Evolutionary conservation across 2,329 filamentous ascomycete genomes (phyloP), one percentile per base, ranked within the genome.

Genomic region (Chrysoporthe cubensis): DNA sequence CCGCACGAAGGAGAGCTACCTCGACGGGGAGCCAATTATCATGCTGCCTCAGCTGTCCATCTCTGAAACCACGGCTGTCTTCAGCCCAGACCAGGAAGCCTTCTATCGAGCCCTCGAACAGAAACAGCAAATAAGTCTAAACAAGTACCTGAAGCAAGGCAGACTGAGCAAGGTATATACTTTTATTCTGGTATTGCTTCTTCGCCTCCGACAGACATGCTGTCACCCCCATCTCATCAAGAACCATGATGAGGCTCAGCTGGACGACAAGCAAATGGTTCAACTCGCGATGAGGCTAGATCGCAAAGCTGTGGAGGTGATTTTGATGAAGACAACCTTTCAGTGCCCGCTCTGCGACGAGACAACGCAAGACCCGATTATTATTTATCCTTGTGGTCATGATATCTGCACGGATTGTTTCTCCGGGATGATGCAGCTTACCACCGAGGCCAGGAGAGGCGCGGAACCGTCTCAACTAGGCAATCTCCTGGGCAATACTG

Each of bases 21-120:
- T 96, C 62, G 90, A 96, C 74, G 93, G 92, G 3, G 85, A 90
- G 71, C 91, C 91, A 0, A 91, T 94, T 65, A 81, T 93, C 54
- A 80, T 82, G 42, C 81, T 94, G 4, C 90, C 90, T 0, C 82
- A 85, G 13, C 90, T 91, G 72, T 82, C 82, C 4, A 87, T 87
- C 5, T 82, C 86, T 60, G 78, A 86, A 40, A 81, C 87, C 3
- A 83, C 90, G 72, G 88, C 89, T 2, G 80, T 85, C 11, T 92
- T 94, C 75, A 84, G 82, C 65, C 80, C 87, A 3, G 89, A 90
- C 56, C 89, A 94, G 74, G 76, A 81, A 46, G 78, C 79, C 1
- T 85, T 91, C 65, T 94, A 94, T 76, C 3, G 40, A 5, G 67
- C 65, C 3, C 32, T 69, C 69, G 74, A 77, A 62, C 32, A 56